These are phyloP conservation scores for Cryptococcus sp. DNA, from an alignment of 1,284 basidiomycete species.

Conservation along the genomic window DNA sequence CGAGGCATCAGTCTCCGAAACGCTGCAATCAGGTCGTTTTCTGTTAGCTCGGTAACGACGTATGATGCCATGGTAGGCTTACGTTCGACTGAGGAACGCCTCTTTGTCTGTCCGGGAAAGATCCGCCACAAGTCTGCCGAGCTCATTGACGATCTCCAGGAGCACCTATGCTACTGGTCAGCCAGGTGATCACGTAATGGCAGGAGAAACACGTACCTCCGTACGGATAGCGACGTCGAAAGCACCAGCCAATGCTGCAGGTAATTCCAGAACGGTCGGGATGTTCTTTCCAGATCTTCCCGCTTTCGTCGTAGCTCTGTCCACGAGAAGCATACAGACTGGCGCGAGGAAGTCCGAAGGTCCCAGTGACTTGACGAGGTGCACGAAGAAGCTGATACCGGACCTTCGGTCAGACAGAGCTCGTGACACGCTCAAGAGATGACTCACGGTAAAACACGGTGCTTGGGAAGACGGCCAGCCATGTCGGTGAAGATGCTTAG, in stretches of 20 bases:
- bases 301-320: constrained; percentile 69
- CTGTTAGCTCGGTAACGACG: background rate
- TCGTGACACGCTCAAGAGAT: background rate
- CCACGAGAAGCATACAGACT: constrained; percentile 80
- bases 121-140: constrained; percentile 61
- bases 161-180: constrained; percentile 58
- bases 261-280: constrained; percentile 61
- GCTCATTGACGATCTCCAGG: constrained; percentile 68
- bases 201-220: constrained; percentile 55
- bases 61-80: constrained; percentile 7
- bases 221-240: constrained; percentile 67
- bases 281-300: constrained; percentile 24
- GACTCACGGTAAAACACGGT: constrained; percentile 50
- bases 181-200: too few relatives aligned
- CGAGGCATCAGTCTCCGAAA: constrained; percentile 25
- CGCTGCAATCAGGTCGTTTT: background rate
- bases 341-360: constrained; percentile 79
- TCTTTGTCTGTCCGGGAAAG: constrained; percentile 42
- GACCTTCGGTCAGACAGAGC: constrained; percentile 12
- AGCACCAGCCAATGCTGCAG: constrained; percentile 63
- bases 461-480: constrained; percentile 52
- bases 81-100: constrained; percentile 44
- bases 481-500: constrained; percentile 55
- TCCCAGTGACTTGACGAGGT: constrained; percentile 85
- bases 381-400: constrained; percentile 72